phyloP scores from a whole-genome alignment of 2,329 filamentous ascomycete species.

The Biscogniauxia mediterranea region DNA sequence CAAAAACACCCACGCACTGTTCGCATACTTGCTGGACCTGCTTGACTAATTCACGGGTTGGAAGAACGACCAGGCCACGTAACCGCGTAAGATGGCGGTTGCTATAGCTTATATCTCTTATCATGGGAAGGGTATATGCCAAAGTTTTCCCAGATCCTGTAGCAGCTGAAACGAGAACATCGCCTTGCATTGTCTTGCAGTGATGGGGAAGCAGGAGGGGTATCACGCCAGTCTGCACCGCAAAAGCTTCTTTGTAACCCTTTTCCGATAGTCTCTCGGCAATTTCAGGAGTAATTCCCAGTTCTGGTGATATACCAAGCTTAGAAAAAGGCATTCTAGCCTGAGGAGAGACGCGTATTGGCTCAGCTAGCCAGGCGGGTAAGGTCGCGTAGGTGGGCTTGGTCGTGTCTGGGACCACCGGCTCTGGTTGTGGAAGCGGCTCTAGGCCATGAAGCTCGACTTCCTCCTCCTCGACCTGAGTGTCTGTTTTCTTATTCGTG shows the following conservation, averaged over 20 bases:
- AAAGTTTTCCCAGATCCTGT: constrained; percentile 96
- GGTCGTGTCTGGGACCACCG: constrained; percentile 53
- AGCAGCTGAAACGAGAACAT: constrained; percentile 86
- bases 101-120: constrained; percentile 69
- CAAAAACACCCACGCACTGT: constrained; percentile 63
- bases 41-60: constrained; percentile 84
- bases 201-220: constrained; percentile 70
- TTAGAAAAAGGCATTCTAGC: constrained; percentile 59
- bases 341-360: constrained; percentile 64
- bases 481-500: constrained; percentile 13
- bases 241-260: constrained; percentile 69
- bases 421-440: constrained; percentile 76
- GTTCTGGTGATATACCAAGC: constrained; percentile 38
- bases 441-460: constrained; percentile 67
- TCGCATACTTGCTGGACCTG: constrained; percentile 81
- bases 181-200: constrained; percentile 61
- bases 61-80: constrained; percentile 80
- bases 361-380: constrained; percentile 76
- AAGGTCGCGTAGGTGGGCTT: constrained; percentile 73
- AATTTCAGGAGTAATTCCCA: constrained; percentile 62
- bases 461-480: constrained; percentile 22
- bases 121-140: constrained; percentile 83
- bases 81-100: constrained; percentile 58
- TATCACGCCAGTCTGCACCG: constrained; percentile 76
- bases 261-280: constrained; percentile 63